Evolutionary conservation across 441 rosid species (phyloP).

Genomic region (Adansonia grandidieri): DNA sequence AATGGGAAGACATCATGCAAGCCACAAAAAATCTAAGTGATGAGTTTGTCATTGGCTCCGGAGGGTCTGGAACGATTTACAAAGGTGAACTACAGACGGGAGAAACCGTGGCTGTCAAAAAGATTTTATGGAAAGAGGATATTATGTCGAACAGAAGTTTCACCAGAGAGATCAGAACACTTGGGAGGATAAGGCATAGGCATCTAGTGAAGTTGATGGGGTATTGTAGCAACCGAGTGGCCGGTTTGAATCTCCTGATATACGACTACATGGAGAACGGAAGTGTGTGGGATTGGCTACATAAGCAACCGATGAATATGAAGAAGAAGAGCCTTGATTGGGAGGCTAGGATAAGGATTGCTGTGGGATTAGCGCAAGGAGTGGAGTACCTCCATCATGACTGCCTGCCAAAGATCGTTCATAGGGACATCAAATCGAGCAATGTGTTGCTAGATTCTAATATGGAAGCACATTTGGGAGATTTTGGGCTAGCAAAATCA

Average conservation of each 20-base stretch:
- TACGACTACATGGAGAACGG: slow-evolving; percentile 93
- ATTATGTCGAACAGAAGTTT: slow-evolving; percentile 69
- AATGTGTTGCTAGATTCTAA: slow-evolving; percentile 69
- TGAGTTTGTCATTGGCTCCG: slow-evolving; percentile 80
- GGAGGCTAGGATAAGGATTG: slow-evolving; percentile 78
- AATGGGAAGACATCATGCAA: slow-evolving; percentile 76
- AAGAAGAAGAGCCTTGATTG: slow-evolving; percentile 61
- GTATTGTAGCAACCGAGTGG: slow-evolving; percentile 60
- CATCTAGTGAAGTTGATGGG: slow-evolving; percentile 83
- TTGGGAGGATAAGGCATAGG: slow-evolving; percentile 78
- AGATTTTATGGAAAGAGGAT: slow-evolving; percentile 69
- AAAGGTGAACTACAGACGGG: slow-evolving; percentile 62
- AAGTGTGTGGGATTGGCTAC: slow-evolving; percentile 89
- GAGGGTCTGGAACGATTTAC: slow-evolving; percentile 84
- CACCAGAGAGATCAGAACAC: slow-evolving; percentile 68
- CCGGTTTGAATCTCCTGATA: slow-evolving; percentile 72
- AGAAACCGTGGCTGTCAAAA: slow-evolving; percentile 72
- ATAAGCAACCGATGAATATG: slow-evolving; percentile 39
- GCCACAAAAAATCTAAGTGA: slow-evolving; percentile 73
- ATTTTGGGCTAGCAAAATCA: slow-evolving; percentile 81
- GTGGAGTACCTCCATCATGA: slow-evolving; percentile 92
- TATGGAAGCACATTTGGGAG: slow-evolving; percentile 92
- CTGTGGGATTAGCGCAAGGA: slow-evolving; percentile 78
- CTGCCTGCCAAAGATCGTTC: slow-evolving; percentile 74
- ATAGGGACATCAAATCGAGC: slow-evolving; percentile 86